Evolutionary conservation across 1,139 yeast genomes (phyloP).

Genomic region (Hansenula lynferdii): DNA sequence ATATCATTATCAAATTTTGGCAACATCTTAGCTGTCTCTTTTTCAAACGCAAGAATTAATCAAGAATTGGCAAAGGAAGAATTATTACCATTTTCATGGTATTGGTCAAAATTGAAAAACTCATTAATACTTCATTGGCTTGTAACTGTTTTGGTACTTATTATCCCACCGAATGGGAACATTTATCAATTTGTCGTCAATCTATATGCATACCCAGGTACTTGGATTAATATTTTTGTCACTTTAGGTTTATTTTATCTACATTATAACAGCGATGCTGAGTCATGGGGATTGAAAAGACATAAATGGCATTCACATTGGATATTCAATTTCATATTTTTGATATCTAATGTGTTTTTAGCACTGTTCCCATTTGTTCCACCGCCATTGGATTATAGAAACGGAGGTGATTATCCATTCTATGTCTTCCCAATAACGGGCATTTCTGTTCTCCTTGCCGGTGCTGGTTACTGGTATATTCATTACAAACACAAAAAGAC

Average conservation of each 20-base stretch:
- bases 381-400: conserved; percentile 30
- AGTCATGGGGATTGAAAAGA: conserved; percentile 28
- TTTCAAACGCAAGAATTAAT: conserved; percentile 46
- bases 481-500: too few relatives aligned
- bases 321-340: conserved; percentile 31
- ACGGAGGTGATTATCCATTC: conserved; percentile 38
- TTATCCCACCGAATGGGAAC: conserved; percentile 43
- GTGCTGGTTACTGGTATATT: conserved; percentile 37
- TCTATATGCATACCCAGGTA: conserved; percentile 46
- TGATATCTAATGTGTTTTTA: conserved; percentile 45
- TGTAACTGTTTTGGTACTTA: conserved; percentile 39
- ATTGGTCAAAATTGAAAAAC: conserved; percentile 26
- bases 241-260: conserved; percentile 39
- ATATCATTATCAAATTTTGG: conserved; percentile 47
- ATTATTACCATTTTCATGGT: conserved; percentile 38
- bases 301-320: conserved; percentile 20
- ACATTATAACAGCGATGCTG: conserved; percentile 28
- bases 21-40: conserved; percentile 47
- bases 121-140: conserved; percentile 41
- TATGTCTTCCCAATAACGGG: conserved; percentile 57
- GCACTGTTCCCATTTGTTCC: conserved; percentile 56
- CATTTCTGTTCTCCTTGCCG: conserved; percentile 39
- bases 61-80: conserved; percentile 43
- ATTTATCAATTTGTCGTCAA: conserved; percentile 46
- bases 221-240: conserved; percentile 43